A percentile compares a stretch with the other conserved stretches of the same genome.
phyloP scores from a whole-genome alignment of 495 filamentous ascomycete genomes.

The Terfezia claveryi region DNA sequence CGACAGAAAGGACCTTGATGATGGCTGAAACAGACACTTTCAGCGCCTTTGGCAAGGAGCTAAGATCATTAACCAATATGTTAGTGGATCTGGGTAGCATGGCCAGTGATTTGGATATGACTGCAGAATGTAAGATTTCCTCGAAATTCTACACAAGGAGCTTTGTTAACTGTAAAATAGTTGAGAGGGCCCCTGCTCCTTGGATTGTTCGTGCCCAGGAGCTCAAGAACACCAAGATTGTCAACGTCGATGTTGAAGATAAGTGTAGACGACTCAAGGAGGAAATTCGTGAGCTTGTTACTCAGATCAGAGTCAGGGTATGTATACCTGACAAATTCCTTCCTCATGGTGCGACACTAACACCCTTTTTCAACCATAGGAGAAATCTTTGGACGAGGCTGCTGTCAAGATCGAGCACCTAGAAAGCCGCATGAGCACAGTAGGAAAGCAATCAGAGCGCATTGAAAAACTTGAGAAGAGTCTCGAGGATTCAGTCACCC shows the following conservation, averaged over 20 bases:
- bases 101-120: constrained; percentile 52
- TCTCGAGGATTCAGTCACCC: neutral
- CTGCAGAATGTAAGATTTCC: constrained; percentile 37
- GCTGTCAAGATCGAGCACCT: constrained; percentile 82
- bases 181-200: constrained; percentile 50
- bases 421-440: constrained; percentile 56
- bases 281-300: constrained; percentile 41
- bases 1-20: constrained; percentile 28
- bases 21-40: constrained; percentile 39
- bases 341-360: neutral
- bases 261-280: constrained; percentile 54
- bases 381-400: constrained; percentile 47
- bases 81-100: constrained; percentile 53
- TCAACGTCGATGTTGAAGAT: constrained; percentile 60
- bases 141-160: neutral
- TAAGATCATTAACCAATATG: constrained; percentile 40
- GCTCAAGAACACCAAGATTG: constrained; percentile 50
- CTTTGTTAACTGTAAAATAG: neutral
- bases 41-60: constrained; percentile 40
- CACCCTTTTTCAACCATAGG: constrained; percentile 8
- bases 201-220: constrained; percentile 70
- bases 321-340: neutral
- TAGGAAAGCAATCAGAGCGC: constrained; percentile 41
- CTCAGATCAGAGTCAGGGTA: constrained; percentile 35
- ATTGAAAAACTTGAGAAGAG: constrained; percentile 40